Evolutionary conservation across 116 monocot species (phyloP).

Genomic region (Dioscorea cayenensis): DNA sequence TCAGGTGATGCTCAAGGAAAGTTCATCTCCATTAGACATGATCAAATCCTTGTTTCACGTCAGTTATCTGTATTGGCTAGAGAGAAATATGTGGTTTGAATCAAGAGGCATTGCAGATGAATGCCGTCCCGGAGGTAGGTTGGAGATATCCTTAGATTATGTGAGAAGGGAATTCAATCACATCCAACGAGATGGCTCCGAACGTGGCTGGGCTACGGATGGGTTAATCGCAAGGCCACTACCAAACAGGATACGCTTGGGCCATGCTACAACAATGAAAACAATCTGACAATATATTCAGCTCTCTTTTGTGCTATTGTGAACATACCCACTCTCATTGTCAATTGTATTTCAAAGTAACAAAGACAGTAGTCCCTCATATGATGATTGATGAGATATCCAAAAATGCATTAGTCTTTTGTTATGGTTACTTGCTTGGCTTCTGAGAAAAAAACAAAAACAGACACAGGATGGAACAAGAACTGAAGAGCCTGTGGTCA

Average conservation of each 20-base stretch:
- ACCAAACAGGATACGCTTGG: constrained; percentile 49
- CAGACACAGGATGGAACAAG: background rate
- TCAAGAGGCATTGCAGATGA: constrained; percentile 39
- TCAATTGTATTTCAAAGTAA: no score
- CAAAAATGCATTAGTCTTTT: background rate
- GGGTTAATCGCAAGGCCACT: constrained; percentile 84
- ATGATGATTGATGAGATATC: no score
- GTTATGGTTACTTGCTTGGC: background rate
- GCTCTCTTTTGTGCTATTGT: no score
- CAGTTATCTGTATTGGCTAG: constrained; percentile 91
- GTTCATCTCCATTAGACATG: constrained; percentile 77
- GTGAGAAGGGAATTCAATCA: constrained; percentile 66
- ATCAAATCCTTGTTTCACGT: constrained; percentile 88
- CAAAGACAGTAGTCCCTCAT: no score
- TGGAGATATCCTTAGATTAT: constrained; percentile 86
- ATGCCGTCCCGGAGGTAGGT: constrained; percentile 60
- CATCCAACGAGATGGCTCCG: constrained; percentile 42
- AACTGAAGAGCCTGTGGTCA: constrained; percentile 39
- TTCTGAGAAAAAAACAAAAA: background rate
- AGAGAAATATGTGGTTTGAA: constrained; percentile 54
- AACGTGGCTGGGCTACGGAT: constrained; percentile 70
- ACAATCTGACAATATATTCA: background rate
- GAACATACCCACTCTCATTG: no score
- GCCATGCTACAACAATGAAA: background rate
- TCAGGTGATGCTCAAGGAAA: constrained; percentile 82